Percentiles rank a stretch among this genome's conserved stretches.
These are phyloP conservation scores for Neofusicoccum umdonicola DNA, from an alignment of 2,329 filamentous ascomycete genomes.

Conservation along the genomic window DNA sequence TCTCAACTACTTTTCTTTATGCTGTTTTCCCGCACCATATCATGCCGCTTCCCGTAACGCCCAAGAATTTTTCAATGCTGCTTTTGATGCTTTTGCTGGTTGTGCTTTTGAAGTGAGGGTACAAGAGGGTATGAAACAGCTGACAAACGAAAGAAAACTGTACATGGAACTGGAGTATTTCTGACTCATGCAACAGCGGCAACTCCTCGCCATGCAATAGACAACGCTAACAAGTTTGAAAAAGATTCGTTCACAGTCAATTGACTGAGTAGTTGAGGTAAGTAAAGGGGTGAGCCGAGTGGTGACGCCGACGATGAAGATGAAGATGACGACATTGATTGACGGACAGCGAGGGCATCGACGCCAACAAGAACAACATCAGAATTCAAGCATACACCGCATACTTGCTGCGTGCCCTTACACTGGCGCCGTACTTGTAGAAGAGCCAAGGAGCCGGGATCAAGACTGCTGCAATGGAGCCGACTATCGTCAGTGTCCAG, in stretches of 20 bases:
- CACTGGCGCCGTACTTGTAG: constrained; percentile 29
- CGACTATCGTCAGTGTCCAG: constrained; percentile 43
- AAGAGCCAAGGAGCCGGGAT: constrained; percentile 38
- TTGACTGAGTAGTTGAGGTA: too few relatives aligned
- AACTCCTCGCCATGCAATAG: neutral
- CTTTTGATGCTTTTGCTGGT: neutral
- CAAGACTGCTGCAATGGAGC: constrained; percentile 33
- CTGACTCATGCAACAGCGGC: neutral
- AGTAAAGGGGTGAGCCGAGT: too few relatives aligned
- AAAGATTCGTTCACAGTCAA: too few relatives aligned
- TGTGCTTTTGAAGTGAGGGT: neutral
- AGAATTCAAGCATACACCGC: neutral
- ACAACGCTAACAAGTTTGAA: neutral
- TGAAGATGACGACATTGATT: too few relatives aligned
- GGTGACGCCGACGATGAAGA: too few relatives aligned
- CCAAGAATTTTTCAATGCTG: neutral
- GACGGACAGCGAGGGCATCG: too few relatives aligned
- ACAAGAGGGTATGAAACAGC: neutral
- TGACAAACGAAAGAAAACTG: neutral
- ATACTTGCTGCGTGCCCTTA: constrained; percentile 11
- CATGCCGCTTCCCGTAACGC: neutral
- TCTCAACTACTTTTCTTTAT: neutral
- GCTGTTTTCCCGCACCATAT: neutral
- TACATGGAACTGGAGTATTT: neutral
- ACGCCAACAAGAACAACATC: neutral